These are phyloP conservation scores for Wickerhamomyces subpelliculosus DNA, from an alignment of 805 yeast genomes.

Conservation along the genomic window DNA sequence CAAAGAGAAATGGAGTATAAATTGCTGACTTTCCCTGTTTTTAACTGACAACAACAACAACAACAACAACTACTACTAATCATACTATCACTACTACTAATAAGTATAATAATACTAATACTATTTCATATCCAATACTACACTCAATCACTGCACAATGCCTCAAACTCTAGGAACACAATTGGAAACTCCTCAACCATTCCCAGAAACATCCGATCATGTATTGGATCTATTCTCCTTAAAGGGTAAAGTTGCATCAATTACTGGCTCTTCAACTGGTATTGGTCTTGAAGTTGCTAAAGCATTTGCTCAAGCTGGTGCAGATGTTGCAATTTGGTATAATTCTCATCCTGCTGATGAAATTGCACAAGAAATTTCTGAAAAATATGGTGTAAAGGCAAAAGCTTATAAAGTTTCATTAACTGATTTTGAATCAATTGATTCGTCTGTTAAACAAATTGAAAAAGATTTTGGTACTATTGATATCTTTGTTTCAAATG, in stretches of 20 bases:
- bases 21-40: too few relatives aligned
- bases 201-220: constrained; percentile 43
- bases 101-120: neutral
- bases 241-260: constrained; percentile 78
- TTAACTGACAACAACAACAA: too few relatives aligned
- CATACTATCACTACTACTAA: constrained; percentile 1
- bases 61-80: too few relatives aligned
- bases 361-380: constrained; percentile 45
- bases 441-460: constrained; percentile 28
- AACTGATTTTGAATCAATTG: constrained; percentile 24
- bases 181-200: constrained; percentile 35
- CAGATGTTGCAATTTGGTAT: constrained; percentile 55
- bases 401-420: constrained; percentile 44
- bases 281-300: constrained; percentile 79
- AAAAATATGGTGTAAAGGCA: constrained; percentile 54
- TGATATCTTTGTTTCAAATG: constrained; percentile 84
- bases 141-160: too few relatives aligned
- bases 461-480: constrained; percentile 63
- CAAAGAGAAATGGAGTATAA: too few relatives aligned
- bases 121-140: neutral
- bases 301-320: constrained; percentile 86
- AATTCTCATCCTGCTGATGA: constrained; percentile 22
- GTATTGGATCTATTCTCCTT: constrained; percentile 68
- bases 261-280: constrained; percentile 82
- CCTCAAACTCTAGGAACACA: constrained; percentile 18